Percentiles rank a stretch among this genome's conserved stretches.
Conservation (phyloP, 176 grass and related monocot genomes). For the Juncus inflexus region DNA sequence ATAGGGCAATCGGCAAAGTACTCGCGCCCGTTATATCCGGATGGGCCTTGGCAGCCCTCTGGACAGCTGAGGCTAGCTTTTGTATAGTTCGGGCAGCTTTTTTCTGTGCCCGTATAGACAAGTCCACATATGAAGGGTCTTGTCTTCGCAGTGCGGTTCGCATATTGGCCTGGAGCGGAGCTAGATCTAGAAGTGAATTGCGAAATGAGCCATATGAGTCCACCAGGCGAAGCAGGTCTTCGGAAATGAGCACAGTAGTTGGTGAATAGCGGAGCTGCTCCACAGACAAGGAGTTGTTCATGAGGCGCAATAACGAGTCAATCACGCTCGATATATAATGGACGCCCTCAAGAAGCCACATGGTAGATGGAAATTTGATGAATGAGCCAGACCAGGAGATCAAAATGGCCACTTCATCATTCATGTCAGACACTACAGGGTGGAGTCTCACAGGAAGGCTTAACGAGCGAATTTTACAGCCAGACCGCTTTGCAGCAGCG, state of each 20-base stretch:
- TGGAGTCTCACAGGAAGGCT: slow-evolving; percentile 43
- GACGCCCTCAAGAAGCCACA: neutral
- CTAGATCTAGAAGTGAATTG: slow-evolving; percentile 27
- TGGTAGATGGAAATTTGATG: neutral
- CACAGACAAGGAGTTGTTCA: slow-evolving; percentile 39
- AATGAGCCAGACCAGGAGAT: slow-evolving; percentile 19
- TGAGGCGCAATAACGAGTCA: slow-evolving; percentile 28
- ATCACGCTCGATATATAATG: slow-evolving; percentile 11
- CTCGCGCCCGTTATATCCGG: neutral
- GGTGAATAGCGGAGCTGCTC: slow-evolving; percentile 8
- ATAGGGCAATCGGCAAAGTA: slow-evolving; percentile 16
- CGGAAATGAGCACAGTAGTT: slow-evolving; percentile 20
- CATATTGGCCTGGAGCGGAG: slow-evolving; percentile 27
- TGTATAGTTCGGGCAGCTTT: slow-evolving; percentile 37
- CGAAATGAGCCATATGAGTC: slow-evolving; percentile 58
- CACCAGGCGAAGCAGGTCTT: slow-evolving; percentile 57
- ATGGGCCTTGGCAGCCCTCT: slow-evolving; percentile 17
- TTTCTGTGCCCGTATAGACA: slow-evolving; percentile 14
- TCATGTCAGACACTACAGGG: slow-evolving; percentile 28
- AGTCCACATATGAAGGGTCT: slow-evolving; percentile 27
- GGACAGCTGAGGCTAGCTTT: slow-evolving; percentile 32
- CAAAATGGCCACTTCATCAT: slow-evolving; percentile 28
- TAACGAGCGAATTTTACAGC: slow-evolving; percentile 29
- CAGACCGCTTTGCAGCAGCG: neutral
- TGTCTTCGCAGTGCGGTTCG: slow-evolving; percentile 29